Evolutionary conservation across 805 yeast species (phyloP).

Genomic region (Wickerhamiella dianesei): DNA sequence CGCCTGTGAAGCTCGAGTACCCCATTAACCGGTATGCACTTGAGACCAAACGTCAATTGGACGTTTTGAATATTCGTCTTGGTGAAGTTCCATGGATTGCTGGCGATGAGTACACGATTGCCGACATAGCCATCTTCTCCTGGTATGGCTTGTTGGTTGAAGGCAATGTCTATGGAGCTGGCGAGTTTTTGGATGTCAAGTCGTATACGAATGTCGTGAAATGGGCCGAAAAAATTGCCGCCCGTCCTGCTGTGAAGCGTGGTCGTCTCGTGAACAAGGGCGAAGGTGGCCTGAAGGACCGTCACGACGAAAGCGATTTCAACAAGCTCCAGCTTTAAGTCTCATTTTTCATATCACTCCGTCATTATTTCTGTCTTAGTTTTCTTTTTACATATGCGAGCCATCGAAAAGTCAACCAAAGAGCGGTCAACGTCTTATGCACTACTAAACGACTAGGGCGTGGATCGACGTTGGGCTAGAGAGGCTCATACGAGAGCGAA

Average conservation of each 20-base stretch:
- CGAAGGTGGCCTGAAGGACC: background rate
- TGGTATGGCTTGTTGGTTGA: slow-evolving; percentile 29
- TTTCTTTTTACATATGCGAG: too few species aligned
- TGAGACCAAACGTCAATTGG: slow-evolving; percentile 41
- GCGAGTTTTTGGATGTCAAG: background rate
- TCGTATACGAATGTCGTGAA: background rate
- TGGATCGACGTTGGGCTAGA: too few species aligned
- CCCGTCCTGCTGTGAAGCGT: slow-evolving; percentile 1
- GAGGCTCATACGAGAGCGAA: too few species aligned
- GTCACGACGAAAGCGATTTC: slow-evolving; percentile 1
- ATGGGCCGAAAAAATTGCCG: background rate
- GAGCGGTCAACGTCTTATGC: too few species aligned
- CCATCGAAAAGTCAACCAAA: too few species aligned
- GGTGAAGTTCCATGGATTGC: slow-evolving; percentile 38
- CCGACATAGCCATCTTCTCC: slow-evolving; percentile 38
- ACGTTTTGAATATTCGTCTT: slow-evolving; percentile 41
- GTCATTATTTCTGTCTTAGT: background rate
- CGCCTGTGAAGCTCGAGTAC: slow-evolving; percentile 40
- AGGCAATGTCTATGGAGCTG: background rate
- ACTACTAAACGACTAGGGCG: too few species aligned
- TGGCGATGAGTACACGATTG: slow-evolving; percentile 43
- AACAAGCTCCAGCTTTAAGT: background rate
- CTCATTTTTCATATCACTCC: background rate
- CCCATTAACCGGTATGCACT: slow-evolving; percentile 38
- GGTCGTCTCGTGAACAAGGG: background rate